These are phyloP conservation scores for Pouteria campechiana DNA, from an alignment of 179 eudicot species.

Conservation along the genomic window DNA sequence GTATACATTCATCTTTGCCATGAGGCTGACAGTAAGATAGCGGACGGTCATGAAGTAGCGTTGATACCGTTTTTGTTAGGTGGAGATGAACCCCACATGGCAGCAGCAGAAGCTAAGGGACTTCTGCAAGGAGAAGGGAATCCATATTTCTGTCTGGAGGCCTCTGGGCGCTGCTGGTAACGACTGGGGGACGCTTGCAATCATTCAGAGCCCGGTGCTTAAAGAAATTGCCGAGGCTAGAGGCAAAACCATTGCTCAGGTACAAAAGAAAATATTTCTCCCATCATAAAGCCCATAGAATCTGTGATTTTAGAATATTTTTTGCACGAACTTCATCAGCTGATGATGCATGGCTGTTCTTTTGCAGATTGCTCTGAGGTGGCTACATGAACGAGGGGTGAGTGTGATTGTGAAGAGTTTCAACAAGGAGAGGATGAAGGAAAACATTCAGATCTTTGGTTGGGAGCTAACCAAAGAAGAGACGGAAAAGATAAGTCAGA, in stretches of 20 bases:
- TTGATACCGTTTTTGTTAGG: too few species aligned
- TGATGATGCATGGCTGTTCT: too few species aligned
- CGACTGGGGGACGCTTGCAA: constrained; percentile 1
- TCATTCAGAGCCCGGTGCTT: constrained; percentile 5
- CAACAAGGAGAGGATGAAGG: constrained; percentile 51
- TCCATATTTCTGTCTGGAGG: constrained; percentile 6
- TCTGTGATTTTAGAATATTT: too few species aligned
- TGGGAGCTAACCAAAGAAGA: constrained; percentile 45
- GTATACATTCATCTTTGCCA: too few species aligned
- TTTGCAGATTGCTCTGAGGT: constrained; percentile 44
- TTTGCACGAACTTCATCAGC: too few species aligned
- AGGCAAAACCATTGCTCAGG: constrained; percentile 7
- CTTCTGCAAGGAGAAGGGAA: constrained; percentile 6
- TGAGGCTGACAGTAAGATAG: too few species aligned
- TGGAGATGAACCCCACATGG: constrained; percentile 17
- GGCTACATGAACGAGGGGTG: constrained; percentile 60
- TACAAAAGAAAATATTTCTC: not conserved
- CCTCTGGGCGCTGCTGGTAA: constrained; percentile 8
- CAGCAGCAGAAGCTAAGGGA: constrained; percentile 11
- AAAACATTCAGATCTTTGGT: constrained; percentile 48
- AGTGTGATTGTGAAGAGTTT: constrained; percentile 50
- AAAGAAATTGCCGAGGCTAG: constrained; percentile 9
- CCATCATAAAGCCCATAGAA: too few species aligned
- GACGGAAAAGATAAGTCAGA: constrained; percentile 15
- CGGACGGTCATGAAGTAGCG: too few species aligned